phyloP scores from a whole-genome alignment of 108 stramenopile genomes.

The Cyclotella atomus region DNA sequence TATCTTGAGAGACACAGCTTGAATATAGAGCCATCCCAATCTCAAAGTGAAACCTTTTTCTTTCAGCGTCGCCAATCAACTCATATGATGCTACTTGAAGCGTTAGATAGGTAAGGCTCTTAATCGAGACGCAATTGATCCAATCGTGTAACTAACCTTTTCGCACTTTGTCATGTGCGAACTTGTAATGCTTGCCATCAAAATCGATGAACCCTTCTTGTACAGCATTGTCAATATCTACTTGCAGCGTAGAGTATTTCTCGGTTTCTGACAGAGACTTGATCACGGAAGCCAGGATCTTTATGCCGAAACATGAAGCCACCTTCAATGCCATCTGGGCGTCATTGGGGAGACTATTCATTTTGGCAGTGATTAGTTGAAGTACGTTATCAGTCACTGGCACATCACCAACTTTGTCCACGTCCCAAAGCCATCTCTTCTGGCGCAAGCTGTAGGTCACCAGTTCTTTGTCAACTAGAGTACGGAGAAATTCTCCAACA shows the following conservation, averaged over 20 bases:
- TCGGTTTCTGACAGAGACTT: neutral
- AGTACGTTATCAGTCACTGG: neutral
- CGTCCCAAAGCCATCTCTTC: conserved; percentile 64
- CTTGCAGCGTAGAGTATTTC: conserved; percentile 1
- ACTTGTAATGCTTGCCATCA: conserved; percentile 16
- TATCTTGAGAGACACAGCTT: neutral
- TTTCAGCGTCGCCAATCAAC: neutral
- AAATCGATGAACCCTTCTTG: conserved; percentile 27
- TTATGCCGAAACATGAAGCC: conserved; percentile 21
- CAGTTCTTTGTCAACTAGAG: conserved; percentile 17
- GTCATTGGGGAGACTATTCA: conserved; percentile 1
- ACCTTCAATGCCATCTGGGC: conserved; percentile 14
- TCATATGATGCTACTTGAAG: no score
- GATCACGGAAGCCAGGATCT: conserved; percentile 1
- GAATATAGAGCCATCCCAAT: conserved; percentile 7
- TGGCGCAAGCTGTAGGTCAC: conserved; percentile 40
- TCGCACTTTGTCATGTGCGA: conserved; percentile 53
- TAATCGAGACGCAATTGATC: no score
- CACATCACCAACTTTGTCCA: conserved; percentile 9
- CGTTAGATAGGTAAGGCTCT: no score
- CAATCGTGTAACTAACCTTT: no score
- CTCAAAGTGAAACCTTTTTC: neutral
- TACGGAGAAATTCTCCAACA: conserved; percentile 31
- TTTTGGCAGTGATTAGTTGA: conserved; percentile 33
- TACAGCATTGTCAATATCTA: conserved; percentile 10